Conservation (phyloP, 352 stramenopile genomes). For the Globisporangium middletonii region DNA sequence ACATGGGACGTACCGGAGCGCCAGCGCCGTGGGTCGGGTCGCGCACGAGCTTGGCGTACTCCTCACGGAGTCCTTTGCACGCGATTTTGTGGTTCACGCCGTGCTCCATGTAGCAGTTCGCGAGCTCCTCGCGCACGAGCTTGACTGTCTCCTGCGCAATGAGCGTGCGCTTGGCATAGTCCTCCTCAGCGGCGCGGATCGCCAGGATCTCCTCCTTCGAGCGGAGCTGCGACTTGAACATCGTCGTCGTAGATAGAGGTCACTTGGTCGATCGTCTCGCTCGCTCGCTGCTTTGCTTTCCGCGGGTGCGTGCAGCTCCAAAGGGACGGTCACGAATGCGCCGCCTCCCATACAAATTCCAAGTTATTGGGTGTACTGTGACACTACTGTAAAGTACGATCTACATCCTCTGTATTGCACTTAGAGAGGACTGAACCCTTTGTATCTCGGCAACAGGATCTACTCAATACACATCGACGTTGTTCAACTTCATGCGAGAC, state of each 20-base stretch:
- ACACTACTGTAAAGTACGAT: too few relatives aligned
- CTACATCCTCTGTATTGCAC: too few relatives aligned
- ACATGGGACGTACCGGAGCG: slow-evolving; percentile 36
- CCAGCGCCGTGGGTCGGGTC: slow-evolving; percentile 75
- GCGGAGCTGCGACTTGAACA: slow-evolving; percentile 70
- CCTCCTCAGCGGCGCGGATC: slow-evolving; percentile 64
- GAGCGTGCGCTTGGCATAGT: slow-evolving; percentile 70
- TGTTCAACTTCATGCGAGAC: too few relatives aligned
- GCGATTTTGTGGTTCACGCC: slow-evolving; percentile 87
- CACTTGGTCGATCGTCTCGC: not conserved
- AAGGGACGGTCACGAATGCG: slow-evolving; percentile 13
- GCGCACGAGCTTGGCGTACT: slow-evolving; percentile 76
- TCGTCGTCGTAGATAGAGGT: slow-evolving; percentile 4
- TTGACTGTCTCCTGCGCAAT: slow-evolving; percentile 79
- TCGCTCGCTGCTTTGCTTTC: slow-evolving; percentile 1
- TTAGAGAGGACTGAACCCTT: too few relatives aligned
- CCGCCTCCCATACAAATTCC: slow-evolving; percentile 11
- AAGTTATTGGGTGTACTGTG: too few relatives aligned
- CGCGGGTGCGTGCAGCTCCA: slow-evolving; percentile 9
- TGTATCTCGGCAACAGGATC: too few relatives aligned
- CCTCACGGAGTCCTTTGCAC: slow-evolving; percentile 76
- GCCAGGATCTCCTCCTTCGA: slow-evolving; percentile 82
- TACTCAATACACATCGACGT: too few relatives aligned
- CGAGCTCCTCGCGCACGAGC: slow-evolving; percentile 81
- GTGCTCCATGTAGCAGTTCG: slow-evolving; percentile 85